Evolutionary conservation across 768 basidiomycete species (phyloP), one percentile per base, ranked within the genome.

Genomic region (Crucibulum laeve): DNA sequence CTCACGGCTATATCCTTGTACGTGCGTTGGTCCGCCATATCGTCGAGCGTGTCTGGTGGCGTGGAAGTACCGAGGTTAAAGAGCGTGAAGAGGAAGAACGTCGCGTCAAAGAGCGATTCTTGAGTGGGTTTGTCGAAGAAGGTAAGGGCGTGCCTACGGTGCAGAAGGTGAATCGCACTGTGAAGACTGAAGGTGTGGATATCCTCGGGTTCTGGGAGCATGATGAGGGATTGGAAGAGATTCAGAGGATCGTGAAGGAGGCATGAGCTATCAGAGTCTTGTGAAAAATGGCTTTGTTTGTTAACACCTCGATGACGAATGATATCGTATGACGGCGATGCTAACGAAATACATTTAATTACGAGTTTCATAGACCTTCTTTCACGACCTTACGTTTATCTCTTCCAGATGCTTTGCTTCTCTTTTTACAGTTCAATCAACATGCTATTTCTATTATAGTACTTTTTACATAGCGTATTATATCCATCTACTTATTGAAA

Each of bases 1-100:
- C 84, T 35, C 95, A 98, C 60, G 85, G 76, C n/a, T 95, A 84
- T 64, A 68, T 92, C 45, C 48, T 91, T 26, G 55, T 89, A 35
- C 76, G 83, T 10, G 68, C 67, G 4, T 46, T 73, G 11, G 77
- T 91, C 26, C 68, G 86, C 17, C 86, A 82, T 52, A 53, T 90
- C 23, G 71, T 93, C 17, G 82, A 88, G 62, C 74, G 80, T 54
- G 62, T 84, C n/a, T 64, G 86, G 48, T 95, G 91, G 92, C 70
- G 74, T 38, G 82, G 79, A 1, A 84, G 84, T 46, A 60, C 65
- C 32, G 92, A 90, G 59, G 79, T 80, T 48, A 70, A 70, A 43
- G 71, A 75, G 53, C 64, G 74, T 30, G 75, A 82, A 52, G 62
- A 63, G 48, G 68, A 74, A 55, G 82, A 87, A 59, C 69, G 71